These are phyloP conservation scores for Linnemannia elongata DNA, from an alignment of 192 early-diverging fungal genomes.

Conservation along the genomic window DNA sequence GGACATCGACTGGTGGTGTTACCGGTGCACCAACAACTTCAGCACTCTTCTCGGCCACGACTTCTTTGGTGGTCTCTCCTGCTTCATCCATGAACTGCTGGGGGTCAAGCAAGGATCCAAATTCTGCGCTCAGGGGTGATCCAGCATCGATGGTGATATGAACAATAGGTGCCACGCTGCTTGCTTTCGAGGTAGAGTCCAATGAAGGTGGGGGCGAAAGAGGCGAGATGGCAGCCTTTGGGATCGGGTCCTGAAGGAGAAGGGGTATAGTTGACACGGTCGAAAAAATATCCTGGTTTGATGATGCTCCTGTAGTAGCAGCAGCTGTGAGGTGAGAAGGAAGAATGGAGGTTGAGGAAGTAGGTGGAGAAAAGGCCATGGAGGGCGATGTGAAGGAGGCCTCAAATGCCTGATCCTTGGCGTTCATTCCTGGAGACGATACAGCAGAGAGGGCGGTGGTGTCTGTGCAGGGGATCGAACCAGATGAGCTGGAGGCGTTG, in stretches of 20 bases:
- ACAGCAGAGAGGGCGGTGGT: conserved; percentile 33
- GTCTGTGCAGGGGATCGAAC: conserved; percentile 36
- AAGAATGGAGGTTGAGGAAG: neutral
- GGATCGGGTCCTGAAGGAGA: neutral
- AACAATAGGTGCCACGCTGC: conserved; percentile 16
- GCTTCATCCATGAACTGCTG: neutral
- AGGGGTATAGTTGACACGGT: conserved; percentile 32
- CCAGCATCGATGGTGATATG: conserved; percentile 34
- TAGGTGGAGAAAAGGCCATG: conserved; percentile 22
- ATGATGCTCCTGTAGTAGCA: neutral
- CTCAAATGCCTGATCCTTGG: conserved; percentile 39
- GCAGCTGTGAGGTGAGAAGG: neutral
- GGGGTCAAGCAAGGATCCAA: neutral
- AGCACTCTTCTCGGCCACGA: neutral
- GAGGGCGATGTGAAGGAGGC: conserved; percentile 39
- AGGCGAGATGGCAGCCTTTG: neutral
- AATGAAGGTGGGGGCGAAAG: neutral
- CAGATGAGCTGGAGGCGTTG: conserved; percentile 19
- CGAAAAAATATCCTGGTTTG: neutral
- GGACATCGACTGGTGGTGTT: conserved; percentile 2
- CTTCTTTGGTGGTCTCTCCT: neutral
- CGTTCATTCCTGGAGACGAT: conserved; percentile 36
- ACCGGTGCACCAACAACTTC: neutral
- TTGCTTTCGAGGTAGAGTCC: neutral
- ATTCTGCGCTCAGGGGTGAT: conserved; percentile 1